phyloP scores from a whole-genome alignment of 805 yeast species.

The Cyberlindnera amylophila region DNA sequence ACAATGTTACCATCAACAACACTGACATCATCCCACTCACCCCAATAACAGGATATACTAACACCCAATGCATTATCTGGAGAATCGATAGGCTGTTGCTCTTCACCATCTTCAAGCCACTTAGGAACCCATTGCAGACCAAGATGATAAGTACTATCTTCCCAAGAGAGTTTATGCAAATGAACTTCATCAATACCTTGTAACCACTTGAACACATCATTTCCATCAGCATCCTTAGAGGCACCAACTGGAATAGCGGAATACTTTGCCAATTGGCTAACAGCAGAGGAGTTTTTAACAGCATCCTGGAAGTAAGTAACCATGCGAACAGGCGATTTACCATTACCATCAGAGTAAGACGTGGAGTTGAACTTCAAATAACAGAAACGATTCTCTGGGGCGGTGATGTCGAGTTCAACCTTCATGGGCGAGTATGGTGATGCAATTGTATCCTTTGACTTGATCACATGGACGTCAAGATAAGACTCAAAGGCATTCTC shows the following conservation, averaged over 20 bases:
- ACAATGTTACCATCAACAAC: slow-evolving; percentile 35
- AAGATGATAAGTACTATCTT: slow-evolving; percentile 47
- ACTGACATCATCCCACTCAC: slow-evolving; percentile 54
- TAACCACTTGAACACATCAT: slow-evolving; percentile 47
- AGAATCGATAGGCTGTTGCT: slow-evolving; percentile 28
- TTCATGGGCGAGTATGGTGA: slow-evolving; percentile 61
- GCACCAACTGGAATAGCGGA: slow-evolving; percentile 23
- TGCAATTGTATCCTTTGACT: slow-evolving; percentile 34
- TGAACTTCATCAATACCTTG: slow-evolving; percentile 63
- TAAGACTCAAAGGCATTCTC: slow-evolving; percentile 39
- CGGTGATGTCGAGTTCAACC: slow-evolving; percentile 58
- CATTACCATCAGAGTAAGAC: slow-evolving; percentile 30
- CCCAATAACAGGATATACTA: slow-evolving; percentile 69
- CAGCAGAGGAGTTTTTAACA: slow-evolving; percentile 8
- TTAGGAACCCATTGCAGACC: slow-evolving; percentile 78
- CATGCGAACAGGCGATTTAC: slow-evolving; percentile 59
- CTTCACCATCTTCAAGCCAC: slow-evolving; percentile 36
- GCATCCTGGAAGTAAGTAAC: slow-evolving; percentile 47
- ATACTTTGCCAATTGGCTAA: neutral
- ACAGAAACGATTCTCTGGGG: slow-evolving; percentile 63
- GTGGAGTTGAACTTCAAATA: slow-evolving; percentile 53
- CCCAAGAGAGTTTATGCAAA: slow-evolving; percentile 64
- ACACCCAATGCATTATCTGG: slow-evolving; percentile 45
- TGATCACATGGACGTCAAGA: slow-evolving; percentile 47
- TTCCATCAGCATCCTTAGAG: slow-evolving; percentile 34